Evolutionary conservation across 148 eudicot genomes (phyloP).

Genomic region (Amaranthus hypochondriacus): DNA sequence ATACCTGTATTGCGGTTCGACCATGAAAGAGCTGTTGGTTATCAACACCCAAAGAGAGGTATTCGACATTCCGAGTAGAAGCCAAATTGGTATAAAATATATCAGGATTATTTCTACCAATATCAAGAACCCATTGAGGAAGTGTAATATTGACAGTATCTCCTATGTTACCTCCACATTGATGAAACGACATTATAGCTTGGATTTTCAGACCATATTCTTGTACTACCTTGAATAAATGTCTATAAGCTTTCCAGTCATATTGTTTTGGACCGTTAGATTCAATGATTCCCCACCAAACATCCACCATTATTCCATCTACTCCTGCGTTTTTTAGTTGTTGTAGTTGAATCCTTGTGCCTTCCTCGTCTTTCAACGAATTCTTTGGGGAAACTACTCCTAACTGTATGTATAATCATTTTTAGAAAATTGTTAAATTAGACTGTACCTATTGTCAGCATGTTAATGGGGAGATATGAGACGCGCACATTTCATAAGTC

Average conservation of each 20-base stretch:
- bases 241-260: slow-evolving; percentile 55
- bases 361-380: slow-evolving; percentile 23
- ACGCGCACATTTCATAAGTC: too few species aligned
- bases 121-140: slow-evolving; percentile 73
- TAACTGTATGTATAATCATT: slow-evolving; percentile 2
- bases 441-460: too few species aligned
- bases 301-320: slow-evolving; percentile 74
- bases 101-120: slow-evolving; percentile 59
- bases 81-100: slow-evolving; percentile 73
- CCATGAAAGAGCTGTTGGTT: slow-evolving; percentile 67
- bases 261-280: slow-evolving; percentile 48
- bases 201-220: slow-evolving; percentile 52
- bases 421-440: too few species aligned
- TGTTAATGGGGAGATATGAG: too few species aligned
- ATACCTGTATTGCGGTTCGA: slow-evolving; percentile 65
- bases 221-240: slow-evolving; percentile 38
- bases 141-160: slow-evolving; percentile 58
- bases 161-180: slow-evolving; percentile 51
- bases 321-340: slow-evolving; percentile 40
- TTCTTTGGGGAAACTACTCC: slow-evolving; percentile 20
- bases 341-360: slow-evolving; percentile 12
- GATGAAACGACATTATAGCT: slow-evolving; percentile 70
- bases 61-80: slow-evolving; percentile 74
- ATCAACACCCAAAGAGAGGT: slow-evolving; percentile 68
- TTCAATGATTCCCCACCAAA: slow-evolving; percentile 83